Base-by-base conservation (phyloP, 2,329 filamentous ascomycete genomes). In the Dryadomyces sulphureus region DNA sequence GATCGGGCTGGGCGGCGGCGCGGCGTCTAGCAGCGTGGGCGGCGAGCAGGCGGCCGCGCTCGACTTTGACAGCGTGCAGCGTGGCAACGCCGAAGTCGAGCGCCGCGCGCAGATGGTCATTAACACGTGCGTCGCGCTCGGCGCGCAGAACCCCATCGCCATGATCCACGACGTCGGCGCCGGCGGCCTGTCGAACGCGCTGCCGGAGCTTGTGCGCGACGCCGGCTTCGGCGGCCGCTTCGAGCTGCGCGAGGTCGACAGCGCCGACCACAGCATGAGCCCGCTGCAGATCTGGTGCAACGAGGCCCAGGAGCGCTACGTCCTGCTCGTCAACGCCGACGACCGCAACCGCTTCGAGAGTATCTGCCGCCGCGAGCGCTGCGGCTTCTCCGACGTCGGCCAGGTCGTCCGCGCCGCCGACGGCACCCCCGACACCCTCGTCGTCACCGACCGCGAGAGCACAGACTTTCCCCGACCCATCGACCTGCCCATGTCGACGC, bases 101-200 rank as follows among this genome's bases (percentile, higher is more conserved):
- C 75, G 92, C 51, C 77, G 92, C 55, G 92, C 90, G 2, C 92
- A 98, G 65, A 94, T 96, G 76, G 92, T 98, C 53, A 98, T 98
- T 64, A 92, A 96, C 63, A 81, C 87, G 5, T 98, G 92, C 61
- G 79, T 84, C 24, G 81, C 86, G 3, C 75, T 96, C 55, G 90
- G 89, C 16, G 68, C 79, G 4, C 71, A 87, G 52, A 96, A 84
- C 59, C 92, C 92, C 0, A 96, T 98, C 54, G 82, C 86, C 47
- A 90, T 96, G 66, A 96, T 98, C 52, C 92, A 98, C 61, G 92
- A 98, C 59, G 92, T 98, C 40, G 92, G 92, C 51, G 92, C 92
- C 43, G 92, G 92, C 57, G 92, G 92, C 49, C 67, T 73, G 19
- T 73, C 70, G 11, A 77, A 77, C 53, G 89, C 88, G 30, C 70